A percentile compares a stretch with the other conserved stretches of the same genome.
These are phyloP conservation scores for Geotrichum ghanense DNA, from an alignment of 805 yeast genomes.

Conservation along the genomic window DNA sequence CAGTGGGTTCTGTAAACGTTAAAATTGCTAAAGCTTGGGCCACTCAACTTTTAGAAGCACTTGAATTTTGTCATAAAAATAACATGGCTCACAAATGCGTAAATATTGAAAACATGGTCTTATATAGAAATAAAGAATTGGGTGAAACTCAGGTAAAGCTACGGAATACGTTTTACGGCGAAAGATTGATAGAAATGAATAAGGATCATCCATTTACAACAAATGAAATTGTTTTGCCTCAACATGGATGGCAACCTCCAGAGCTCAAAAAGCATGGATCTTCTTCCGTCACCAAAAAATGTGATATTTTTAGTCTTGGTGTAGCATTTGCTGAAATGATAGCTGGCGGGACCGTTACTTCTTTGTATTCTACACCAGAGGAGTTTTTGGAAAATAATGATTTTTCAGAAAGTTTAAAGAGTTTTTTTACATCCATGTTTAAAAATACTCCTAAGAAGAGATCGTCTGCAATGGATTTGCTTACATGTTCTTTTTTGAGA, in stretches of 20 bases:
- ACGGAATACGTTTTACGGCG: constrained; percentile 18
- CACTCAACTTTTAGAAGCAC: constrained; percentile 71
- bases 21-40: constrained; percentile 81
- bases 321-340: constrained; percentile 59
- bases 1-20: constrained; percentile 56
- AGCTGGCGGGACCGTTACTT: constrained; percentile 44
- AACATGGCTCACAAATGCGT: constrained; percentile 70
- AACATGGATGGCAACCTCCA: constrained; percentile 66
- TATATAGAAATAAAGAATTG: constrained; percentile 39
- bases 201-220: constrained; percentile 20
- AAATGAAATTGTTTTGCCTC: constrained; percentile 7
- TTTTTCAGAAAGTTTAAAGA: constrained; percentile 48
- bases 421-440: constrained; percentile 56
- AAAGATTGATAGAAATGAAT: constrained; percentile 23
- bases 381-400: constrained; percentile 43
- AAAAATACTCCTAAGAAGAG: constrained; percentile 56
- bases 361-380: constrained; percentile 46
- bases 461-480: constrained; percentile 71
- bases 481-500: constrained; percentile 75
- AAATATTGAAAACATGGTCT: constrained; percentile 45
- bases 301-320: constrained; percentile 93
- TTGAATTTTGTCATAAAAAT: constrained; percentile 75
- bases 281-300: constrained; percentile 53
- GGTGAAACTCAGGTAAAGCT: constrained; percentile 32
- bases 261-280: constrained; percentile 36